A percentile compares a stretch with the other conserved stretches of the same genome.
These are phyloP conservation scores for Suillus spraguei DNA, from an alignment of 768 basidiomycete genomes.

Conservation along the genomic window DNA sequence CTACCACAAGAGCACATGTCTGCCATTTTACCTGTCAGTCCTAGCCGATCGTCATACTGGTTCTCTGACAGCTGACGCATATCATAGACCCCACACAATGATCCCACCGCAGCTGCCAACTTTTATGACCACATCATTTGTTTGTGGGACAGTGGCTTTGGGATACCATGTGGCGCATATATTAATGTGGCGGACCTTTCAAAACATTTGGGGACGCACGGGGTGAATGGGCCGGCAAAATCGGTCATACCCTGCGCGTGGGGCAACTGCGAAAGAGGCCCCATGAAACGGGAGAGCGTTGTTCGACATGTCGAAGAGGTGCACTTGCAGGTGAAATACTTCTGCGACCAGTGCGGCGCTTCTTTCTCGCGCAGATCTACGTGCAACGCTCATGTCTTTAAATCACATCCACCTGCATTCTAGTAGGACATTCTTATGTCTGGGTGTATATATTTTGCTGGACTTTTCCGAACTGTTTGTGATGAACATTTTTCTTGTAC, in stretches of 20 bases:
- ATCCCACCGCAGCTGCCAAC: background rate
- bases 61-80: background rate
- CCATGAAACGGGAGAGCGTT: conserved; percentile 33
- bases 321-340: conserved; percentile 22
- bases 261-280: conserved; percentile 15
- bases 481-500: background rate
- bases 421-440: background rate
- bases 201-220: conserved; percentile 26
- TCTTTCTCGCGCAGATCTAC: conserved; percentile 29
- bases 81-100: background rate
- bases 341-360: conserved; percentile 25
- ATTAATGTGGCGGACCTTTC: conserved; percentile 18
- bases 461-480: background rate
- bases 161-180: conserved; percentile 4
- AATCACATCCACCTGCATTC: background rate
- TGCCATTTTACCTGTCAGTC: background rate
- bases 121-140: background rate
- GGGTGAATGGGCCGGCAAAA: conserved; percentile 23
- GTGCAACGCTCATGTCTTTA: conserved; percentile 16
- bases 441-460: background rate
- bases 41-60: background rate
- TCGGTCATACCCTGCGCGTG: conserved; percentile 19
- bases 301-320: conserved; percentile 28
- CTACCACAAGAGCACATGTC: background rate
- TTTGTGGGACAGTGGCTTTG: conserved; percentile 16